Conservation (phyloP, 2,329 filamentous ascomycete genomes). For the Botrytis medusae region DNA sequence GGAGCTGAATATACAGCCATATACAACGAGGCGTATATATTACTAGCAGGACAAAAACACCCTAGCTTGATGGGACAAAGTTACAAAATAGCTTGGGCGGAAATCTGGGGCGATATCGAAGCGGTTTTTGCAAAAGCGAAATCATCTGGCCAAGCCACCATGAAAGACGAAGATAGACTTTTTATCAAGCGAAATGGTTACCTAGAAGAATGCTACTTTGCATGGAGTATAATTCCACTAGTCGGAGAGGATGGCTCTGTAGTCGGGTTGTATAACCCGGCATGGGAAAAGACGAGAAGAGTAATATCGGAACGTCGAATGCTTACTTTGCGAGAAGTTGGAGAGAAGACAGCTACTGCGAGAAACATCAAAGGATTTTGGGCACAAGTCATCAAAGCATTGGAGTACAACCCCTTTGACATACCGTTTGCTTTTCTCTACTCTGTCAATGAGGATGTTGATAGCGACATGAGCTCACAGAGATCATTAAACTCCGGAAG, state of each 20-base stretch:
- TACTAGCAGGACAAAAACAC: conserved; percentile 74
- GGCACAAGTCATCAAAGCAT: conserved; percentile 64
- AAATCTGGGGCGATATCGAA: conserved; percentile 72
- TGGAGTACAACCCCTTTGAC: conserved; percentile 68
- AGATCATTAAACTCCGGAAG: conserved; percentile 67
- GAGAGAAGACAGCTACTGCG: conserved; percentile 72
- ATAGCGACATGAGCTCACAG: conserved; percentile 61
- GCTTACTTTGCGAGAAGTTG: conserved; percentile 75
- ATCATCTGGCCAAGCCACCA: conserved; percentile 71
- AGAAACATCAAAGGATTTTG: conserved; percentile 73
- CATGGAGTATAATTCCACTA: conserved; percentile 69
- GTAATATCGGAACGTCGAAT: conserved; percentile 78
- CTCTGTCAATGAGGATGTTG: conserved; percentile 68
- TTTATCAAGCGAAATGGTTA: conserved; percentile 70
- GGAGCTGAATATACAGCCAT: conserved; percentile 66
- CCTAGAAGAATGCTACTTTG: conserved; percentile 76
- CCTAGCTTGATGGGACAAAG: conserved; percentile 71
- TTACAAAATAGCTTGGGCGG: conserved; percentile 66
- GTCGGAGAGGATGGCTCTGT: conserved; percentile 73
- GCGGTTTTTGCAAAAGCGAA: conserved; percentile 67
- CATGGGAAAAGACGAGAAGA: conserved; percentile 76
- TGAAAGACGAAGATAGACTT: conserved; percentile 80
- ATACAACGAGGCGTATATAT: conserved; percentile 71
- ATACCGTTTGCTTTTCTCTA: conserved; percentile 77
- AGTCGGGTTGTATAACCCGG: conserved; percentile 68